phyloP scores from a whole-genome alignment of 345 rosid genomes.

The Cardamine resedifolia region DNA sequence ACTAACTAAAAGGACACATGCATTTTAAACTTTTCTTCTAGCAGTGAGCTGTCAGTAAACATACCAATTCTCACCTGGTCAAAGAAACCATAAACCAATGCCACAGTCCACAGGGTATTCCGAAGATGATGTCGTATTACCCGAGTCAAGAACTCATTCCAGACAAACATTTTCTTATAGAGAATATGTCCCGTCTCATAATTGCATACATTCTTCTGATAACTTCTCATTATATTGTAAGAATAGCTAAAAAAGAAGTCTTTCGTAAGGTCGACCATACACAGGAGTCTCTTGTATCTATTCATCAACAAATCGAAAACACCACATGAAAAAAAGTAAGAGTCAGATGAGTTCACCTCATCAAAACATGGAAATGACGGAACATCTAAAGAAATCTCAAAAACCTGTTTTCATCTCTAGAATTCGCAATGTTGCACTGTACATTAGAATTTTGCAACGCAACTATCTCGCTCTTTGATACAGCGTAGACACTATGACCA shows the following conservation, averaged over 20 bases:
- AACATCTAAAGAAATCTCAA: conserved; percentile 3
- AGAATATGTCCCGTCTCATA: conserved; percentile 57
- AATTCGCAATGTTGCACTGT: conserved; percentile 39
- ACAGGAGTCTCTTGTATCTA: conserved; percentile 94
- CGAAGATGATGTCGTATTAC: conserved; percentile 79
- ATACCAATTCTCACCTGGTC: conserved; percentile 65
- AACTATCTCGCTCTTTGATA: conserved; percentile 70
- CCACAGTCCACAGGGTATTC: conserved; percentile 91
- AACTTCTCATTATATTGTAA: conserved; percentile 79
- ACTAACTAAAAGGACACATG: not conserved
- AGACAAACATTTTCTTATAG: conserved; percentile 90
- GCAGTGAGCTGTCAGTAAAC: conserved; percentile 20
- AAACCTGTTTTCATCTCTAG: conserved; percentile 76
- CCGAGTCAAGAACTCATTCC: conserved; percentile 93
- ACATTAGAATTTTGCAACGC: conserved; percentile 65
- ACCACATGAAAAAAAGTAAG: conserved; percentile 2
- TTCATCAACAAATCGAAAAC: conserved; percentile 25
- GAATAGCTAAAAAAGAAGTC: conserved; percentile 98
- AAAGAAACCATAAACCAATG: conserved; percentile 92
- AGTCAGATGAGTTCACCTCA: not conserved
- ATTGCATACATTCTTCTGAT: conserved; percentile 73
- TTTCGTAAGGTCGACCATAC: conserved; percentile 84
- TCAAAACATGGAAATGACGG: not conserved
- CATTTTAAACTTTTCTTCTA: not conserved
- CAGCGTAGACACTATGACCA: conserved; percentile 77